Conservation (phyloP, 306 rosid genomes). For the Benincasa hispida region DNA sequence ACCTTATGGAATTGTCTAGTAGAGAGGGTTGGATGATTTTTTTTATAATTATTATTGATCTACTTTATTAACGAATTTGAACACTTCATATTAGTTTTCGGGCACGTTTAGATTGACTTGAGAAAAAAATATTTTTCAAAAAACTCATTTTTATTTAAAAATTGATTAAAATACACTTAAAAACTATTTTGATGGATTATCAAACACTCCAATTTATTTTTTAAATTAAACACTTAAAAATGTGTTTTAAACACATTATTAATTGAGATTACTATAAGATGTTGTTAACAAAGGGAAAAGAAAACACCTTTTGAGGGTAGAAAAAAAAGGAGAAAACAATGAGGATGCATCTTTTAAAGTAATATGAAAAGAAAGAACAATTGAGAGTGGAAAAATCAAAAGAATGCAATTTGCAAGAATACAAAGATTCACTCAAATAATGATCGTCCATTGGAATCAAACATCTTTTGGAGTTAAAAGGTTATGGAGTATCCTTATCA, state of each 20-base stretch:
- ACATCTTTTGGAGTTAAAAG: constrained; percentile 2
- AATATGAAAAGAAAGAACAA: not conserved
- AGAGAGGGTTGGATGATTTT: too few relatives aligned
- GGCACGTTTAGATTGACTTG: too few relatives aligned
- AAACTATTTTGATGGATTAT: too few relatives aligned
- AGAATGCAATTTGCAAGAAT: not conserved
- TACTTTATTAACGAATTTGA: not conserved
- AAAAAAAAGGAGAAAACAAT: not conserved
- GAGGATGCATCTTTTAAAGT: not conserved
- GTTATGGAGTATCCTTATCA: not conserved
- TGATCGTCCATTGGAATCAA: not conserved
- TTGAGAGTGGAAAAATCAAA: not conserved
- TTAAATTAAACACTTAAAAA: too few relatives aligned
- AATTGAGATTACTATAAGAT: too few relatives aligned
- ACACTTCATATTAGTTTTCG: not conserved
- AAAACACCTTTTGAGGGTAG: too few relatives aligned
- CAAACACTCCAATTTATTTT: too few relatives aligned
- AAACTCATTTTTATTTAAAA: too few relatives aligned
- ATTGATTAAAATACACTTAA: too few relatives aligned
- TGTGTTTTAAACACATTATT: too few relatives aligned
- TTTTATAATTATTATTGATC: not conserved
- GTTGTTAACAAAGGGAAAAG: not conserved
- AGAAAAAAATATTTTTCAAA: too few relatives aligned
- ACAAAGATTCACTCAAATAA: not conserved
- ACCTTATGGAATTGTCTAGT: too few relatives aligned